These are phyloP conservation scores for Dictyophora rubrovolvata DNA, from an alignment of 768 basidiomycete genomes.

Conservation along the genomic window DNA sequence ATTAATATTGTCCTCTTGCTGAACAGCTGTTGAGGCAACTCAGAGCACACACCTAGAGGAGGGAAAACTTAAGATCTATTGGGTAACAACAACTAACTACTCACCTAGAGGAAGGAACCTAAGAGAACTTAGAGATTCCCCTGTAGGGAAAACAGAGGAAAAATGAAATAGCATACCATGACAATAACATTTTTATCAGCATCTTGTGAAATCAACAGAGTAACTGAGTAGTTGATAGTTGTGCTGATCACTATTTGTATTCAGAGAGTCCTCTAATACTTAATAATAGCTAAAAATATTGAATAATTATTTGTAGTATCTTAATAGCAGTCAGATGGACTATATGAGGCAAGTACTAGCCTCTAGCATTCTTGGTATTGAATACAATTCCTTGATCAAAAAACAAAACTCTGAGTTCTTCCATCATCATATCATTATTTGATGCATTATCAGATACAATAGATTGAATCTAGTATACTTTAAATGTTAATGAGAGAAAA, in stretches of 20 bases:
- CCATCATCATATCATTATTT: slow-evolving; percentile 18
- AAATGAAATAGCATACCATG: too few species aligned
- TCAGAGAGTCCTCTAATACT: slow-evolving; percentile 21
- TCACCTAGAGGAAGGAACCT: too few species aligned
- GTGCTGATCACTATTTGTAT: neutral
- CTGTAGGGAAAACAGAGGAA: too few species aligned
- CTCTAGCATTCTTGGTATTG: slow-evolving; percentile 11
- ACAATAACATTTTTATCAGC: slow-evolving; percentile 13
- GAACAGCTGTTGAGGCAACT: too few species aligned
- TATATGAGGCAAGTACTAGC: slow-evolving; percentile 22
- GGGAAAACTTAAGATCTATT: too few species aligned
- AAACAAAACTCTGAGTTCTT: slow-evolving; percentile 2
- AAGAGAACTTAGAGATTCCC: too few species aligned
- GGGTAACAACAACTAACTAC: too few species aligned
- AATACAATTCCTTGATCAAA: slow-evolving; percentile 9
- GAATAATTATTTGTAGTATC: slow-evolving; percentile 11
- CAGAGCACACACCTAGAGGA: too few species aligned
- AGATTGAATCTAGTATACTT: slow-evolving; percentile 7
- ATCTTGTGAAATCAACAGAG: slow-evolving; percentile 4
- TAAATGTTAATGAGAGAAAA: neutral
- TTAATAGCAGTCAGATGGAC: slow-evolving; percentile 19
- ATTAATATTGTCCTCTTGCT: slow-evolving; percentile 10
- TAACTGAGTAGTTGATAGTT: neutral
- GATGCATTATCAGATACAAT: slow-evolving; percentile 17
- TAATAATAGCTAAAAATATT: slow-evolving; percentile 20